Evolutionary conservation across 2,329 filamentous ascomycete genomes (phyloP).

Genomic region (Scedosporium minutisporum): DNA sequence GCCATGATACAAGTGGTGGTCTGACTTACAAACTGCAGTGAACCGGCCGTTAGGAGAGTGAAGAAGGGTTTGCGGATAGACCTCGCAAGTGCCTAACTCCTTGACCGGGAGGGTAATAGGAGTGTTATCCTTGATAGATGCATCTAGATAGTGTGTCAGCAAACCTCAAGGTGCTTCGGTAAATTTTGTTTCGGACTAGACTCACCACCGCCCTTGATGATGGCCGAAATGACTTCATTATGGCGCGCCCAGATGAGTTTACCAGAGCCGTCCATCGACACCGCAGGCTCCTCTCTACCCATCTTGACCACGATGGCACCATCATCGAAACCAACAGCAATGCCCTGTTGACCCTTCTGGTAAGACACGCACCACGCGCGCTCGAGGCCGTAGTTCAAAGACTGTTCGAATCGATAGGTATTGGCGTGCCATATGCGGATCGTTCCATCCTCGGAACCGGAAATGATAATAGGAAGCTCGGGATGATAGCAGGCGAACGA

Average conservation of each 20-base stretch:
- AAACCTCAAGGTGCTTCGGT: slow-evolving; percentile 17
- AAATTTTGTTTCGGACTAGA: background rate
- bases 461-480: slow-evolving; percentile 92
- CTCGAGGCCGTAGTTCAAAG: slow-evolving; percentile 89
- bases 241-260: slow-evolving; percentile 95
- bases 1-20: background rate
- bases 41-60: slow-evolving; percentile 96
- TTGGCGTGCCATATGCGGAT: slow-evolving; percentile 99
- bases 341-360: slow-evolving; percentile 85
- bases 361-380: slow-evolving; percentile 96
- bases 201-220: slow-evolving; percentile 74
- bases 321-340: slow-evolving; percentile 95
- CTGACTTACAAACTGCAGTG: slow-evolving; percentile 43
- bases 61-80: slow-evolving; percentile 87
- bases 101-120: slow-evolving; percentile 82
- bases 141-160: slow-evolving; percentile 38
- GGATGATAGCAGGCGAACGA: slow-evolving; percentile 98
- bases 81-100: slow-evolving; percentile 90
- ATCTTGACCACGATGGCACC: slow-evolving; percentile 97
- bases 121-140: slow-evolving; percentile 75
- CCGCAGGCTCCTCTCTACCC: slow-evolving; percentile 90
- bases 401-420: slow-evolving; percentile 92
- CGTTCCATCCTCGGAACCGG: slow-evolving; percentile 93
- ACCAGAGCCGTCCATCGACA: slow-evolving; percentile 92
- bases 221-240: slow-evolving; percentile 87